These are phyloP conservation scores for Cadophora malorum DNA, from an alignment of 2,329 filamentous ascomycete species.

Conservation along the genomic window DNA sequence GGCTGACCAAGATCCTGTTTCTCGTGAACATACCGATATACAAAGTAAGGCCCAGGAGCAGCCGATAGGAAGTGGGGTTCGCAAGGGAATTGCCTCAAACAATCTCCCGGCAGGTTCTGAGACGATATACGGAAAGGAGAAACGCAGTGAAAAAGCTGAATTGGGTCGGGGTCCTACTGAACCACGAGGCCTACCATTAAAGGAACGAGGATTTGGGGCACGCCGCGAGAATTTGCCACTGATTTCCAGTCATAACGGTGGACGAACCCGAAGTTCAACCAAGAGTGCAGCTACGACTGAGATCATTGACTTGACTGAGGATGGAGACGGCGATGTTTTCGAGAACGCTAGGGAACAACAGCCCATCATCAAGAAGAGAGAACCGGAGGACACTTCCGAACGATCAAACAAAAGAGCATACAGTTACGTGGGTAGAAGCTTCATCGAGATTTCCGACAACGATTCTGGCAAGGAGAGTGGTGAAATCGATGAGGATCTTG, in stretches of 20 bases:
- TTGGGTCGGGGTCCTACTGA: neutral
- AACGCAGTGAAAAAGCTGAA: neutral
- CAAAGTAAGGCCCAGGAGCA: neutral
- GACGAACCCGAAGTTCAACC: neutral
- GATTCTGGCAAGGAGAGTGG: neutral
- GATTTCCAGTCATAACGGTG: neutral
- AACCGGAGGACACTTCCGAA: neutral
- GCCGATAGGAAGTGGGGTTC: neutral
- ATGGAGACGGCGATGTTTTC: neutral
- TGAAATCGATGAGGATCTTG: neutral
- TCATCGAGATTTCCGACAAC: constrained; percentile 1
- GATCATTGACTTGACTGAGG: constrained; percentile 16
- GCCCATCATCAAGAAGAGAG: neutral
- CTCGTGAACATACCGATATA: neutral
- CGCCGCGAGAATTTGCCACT: neutral
- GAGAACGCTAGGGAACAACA: neutral
- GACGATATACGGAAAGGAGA: neutral
- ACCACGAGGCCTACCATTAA: neutral
- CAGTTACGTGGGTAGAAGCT: neutral
- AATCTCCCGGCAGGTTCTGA: neutral
- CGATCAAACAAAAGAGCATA: neutral
- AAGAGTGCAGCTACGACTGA: neutral
- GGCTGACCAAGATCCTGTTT: neutral
- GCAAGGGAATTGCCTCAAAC: neutral
- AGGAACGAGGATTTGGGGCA: neutral